These are phyloP conservation scores for Fremontodendron californicum DNA, from an alignment of 345 rosid species.

Conservation along the genomic window DNA sequence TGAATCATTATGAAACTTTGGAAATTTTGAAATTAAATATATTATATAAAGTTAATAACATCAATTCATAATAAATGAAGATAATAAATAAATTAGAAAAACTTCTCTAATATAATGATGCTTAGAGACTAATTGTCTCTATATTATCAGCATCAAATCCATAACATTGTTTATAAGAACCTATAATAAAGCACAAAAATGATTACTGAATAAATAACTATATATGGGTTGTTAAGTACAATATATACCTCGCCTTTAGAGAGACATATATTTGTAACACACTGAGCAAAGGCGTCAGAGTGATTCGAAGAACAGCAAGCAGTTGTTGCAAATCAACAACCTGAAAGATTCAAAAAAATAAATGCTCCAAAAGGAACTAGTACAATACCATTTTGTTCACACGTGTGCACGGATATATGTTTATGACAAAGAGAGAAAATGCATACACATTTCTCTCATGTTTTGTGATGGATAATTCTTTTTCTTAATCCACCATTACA, in stretches of 20 bases:
- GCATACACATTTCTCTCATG: neutral
- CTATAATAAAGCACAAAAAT: neutral
- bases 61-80: neutral
- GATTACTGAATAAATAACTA: neutral
- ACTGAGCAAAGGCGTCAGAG: constrained; percentile 84
- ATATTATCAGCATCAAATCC: neutral
- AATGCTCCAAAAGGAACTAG: no score
- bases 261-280: constrained; percentile 81
- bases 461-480: neutral
- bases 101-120: neutral
- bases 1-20: neutral
- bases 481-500: neutral
- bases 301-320: constrained; percentile 83
- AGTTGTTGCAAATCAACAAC: constrained; percentile 92
- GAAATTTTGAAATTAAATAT: neutral
- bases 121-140: neutral
- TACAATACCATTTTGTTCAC: neutral
- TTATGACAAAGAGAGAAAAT: neutral
- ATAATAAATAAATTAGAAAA: neutral
- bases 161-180: neutral
- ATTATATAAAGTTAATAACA: neutral
- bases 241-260: constrained; percentile 85
- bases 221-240: neutral
- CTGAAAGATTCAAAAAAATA: constrained; percentile 36
- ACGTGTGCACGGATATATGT: neutral